Evolutionary conservation across 1,284 basidiomycete genomes (phyloP).

Genomic region (Pseudozyma pruni): DNA sequence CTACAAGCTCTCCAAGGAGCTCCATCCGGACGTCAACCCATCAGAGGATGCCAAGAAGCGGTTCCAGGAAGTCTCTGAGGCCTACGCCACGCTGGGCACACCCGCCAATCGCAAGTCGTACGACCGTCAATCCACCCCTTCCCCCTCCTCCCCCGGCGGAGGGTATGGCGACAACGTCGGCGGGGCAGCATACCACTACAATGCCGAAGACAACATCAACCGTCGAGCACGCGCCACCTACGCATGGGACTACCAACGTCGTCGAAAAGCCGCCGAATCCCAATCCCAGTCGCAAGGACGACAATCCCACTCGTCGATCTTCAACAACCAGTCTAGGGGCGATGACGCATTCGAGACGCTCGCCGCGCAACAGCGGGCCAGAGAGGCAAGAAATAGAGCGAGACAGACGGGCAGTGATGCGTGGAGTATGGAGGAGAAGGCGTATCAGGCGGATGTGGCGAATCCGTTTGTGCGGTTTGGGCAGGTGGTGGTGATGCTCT

Average conservation of each 20-base stretch:
- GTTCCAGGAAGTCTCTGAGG: slow-evolving; percentile 66
- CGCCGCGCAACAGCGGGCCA: slow-evolving; percentile 26
- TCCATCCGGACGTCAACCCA: slow-evolving; percentile 64
- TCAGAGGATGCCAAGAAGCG: slow-evolving; percentile 58
- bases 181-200: slow-evolving; percentile 30
- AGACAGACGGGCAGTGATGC: slow-evolving; percentile 11
- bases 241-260: slow-evolving; percentile 64
- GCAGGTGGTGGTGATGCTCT: slow-evolving; percentile 55
- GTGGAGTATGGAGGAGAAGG: slow-evolving; percentile 17
- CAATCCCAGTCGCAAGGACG: slow-evolving; percentile 1
- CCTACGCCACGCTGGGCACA: slow-evolving; percentile 59
- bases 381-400: slow-evolving; percentile 36
- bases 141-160: neutral
- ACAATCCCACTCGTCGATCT: slow-evolving; percentile 16
- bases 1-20: slow-evolving; percentile 65
- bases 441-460: slow-evolving; percentile 37
- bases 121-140: slow-evolving; percentile 16
- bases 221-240: slow-evolving; percentile 59
- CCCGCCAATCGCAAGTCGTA: slow-evolving; percentile 19
- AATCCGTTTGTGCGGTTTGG: slow-evolving; percentile 54
- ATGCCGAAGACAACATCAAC: slow-evolving; percentile 43
- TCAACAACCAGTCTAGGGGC: neutral
- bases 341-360: slow-evolving; percentile 35
- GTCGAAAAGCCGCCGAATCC: slow-evolving; percentile 11
- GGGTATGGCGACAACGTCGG: slow-evolving; percentile 32